Percentiles rank a stretch among this genome's conserved stretches.
Conservation (phyloP, 2,329 filamentous ascomycete species). For the Pseudocercospora vitis region DNA sequence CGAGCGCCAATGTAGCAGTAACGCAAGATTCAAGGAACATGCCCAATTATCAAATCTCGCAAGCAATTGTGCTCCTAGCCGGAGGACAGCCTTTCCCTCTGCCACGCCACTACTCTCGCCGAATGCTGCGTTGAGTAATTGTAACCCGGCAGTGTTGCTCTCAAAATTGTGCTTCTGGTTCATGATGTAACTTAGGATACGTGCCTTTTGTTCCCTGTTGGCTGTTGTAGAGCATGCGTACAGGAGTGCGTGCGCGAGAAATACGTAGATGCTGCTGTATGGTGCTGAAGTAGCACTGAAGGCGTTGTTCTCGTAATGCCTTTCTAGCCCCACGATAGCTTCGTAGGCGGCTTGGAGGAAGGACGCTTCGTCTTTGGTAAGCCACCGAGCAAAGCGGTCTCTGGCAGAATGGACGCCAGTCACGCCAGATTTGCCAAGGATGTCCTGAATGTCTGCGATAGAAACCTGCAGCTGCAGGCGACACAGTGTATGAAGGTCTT, state of each 20-base stretch:
- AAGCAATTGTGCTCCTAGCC: neutral
- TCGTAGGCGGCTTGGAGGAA: neutral
- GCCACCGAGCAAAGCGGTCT: neutral
- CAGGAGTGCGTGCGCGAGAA: neutral
- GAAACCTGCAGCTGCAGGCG: neutral
- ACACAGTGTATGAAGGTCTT: neutral
- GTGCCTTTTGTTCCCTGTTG: neutral
- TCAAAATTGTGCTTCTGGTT: neutral
- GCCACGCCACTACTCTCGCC: neutral
- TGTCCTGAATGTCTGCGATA: neutral
- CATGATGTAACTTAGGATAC: neutral
- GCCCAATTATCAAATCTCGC: constrained; percentile 2
- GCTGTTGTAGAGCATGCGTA: neutral
- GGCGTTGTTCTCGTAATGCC: neutral
- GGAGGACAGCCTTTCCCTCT: neutral
- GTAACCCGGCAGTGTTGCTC: neutral
- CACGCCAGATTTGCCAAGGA: neutral
- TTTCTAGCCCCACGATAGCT: neutral
- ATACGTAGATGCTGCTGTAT: constrained; percentile 6
- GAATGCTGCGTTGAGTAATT: neutral
- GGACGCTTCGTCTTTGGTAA: neutral
- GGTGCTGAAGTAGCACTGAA: neutral
- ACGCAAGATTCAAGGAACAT: neutral
- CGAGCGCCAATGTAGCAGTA: constrained; percentile 5
- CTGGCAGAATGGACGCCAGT: neutral